Evolutionary conservation across 2,329 filamentous ascomycete species (phyloP), one percentile per base, ranked within the genome.

Genomic region (Epichloe scottii): DNA sequence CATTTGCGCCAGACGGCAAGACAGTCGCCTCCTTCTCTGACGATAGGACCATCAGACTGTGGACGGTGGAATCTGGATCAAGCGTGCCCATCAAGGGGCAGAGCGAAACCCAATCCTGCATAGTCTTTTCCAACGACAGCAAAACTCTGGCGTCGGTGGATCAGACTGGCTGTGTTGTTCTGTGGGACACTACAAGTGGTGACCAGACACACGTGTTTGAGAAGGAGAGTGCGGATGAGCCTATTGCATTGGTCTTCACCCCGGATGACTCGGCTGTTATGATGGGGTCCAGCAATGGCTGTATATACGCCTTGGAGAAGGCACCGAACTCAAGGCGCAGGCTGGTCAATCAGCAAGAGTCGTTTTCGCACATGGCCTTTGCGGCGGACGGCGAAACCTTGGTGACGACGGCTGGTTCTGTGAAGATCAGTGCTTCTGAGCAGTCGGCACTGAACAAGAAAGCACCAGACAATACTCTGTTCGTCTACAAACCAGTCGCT

Each of bases 21-120:
- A 52, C 44, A 33, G 38, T 61, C 8, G 58, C 53, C 34, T 60
- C 57, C 5, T 53, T 44, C n/a, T 59, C 53, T 2, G 5, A 46
- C 2, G 56, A 60, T 37, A 14, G 44, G 11, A 58, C 53, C 10
- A 35, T 57, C 8, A 52, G 54, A 21, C 21, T 60, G 4, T 61
- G 56, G 56, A 55, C 55, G 11, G 35, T 51, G 12, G 35, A 42
- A 4, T 50, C 42, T 5, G 48, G 53, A 12, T 49, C 43, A 12
- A 54, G 50, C 41, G 40, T 55, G 44, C 49, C 55, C 37, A 59
- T 60, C 44, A 52, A 51, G 35, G 55, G 55, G 43, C 57, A 59
- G 39, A 53, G 50, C 42, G 46, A 44, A 35, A 46, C 2, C 2
- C 48, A 55, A 14, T 52, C 12, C 11, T 54, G 53, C 33, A 47